Percentiles rank a stretch among this genome's conserved stretches.
Evolutionary conservation across 2,329 filamentous ascomycete species (phyloP).

Genomic region (Davidsoniella neocaledoniae): DNA sequence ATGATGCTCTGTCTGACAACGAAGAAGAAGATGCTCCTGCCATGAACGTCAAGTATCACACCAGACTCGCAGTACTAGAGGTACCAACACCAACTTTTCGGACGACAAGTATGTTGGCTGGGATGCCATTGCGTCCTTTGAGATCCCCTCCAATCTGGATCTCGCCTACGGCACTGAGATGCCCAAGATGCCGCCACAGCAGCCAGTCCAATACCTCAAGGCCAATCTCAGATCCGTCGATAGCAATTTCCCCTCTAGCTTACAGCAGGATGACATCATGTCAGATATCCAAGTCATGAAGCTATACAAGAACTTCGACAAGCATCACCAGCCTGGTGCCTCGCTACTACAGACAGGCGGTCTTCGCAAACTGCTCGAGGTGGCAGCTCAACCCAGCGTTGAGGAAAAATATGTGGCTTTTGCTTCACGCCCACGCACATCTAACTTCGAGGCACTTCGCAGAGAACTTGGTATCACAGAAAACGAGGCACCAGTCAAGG

Average conservation of each 20-base stretch:
- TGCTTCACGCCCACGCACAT: conserved; percentile 25
- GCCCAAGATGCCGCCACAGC: conserved; percentile 39
- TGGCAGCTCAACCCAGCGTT: conserved; percentile 31
- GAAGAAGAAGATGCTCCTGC: conserved; percentile 34
- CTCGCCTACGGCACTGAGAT: conserved; percentile 36
- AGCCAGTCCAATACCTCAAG: conserved; percentile 42
- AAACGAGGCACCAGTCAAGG: conserved; percentile 21
- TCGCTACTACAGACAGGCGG: conserved; percentile 38
- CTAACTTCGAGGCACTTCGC: conserved; percentile 31
- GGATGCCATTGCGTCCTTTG: conserved; percentile 42
- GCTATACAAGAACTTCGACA: conserved; percentile 38
- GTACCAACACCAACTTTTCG: conserved; percentile 35
- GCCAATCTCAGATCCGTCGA: conserved; percentile 36
- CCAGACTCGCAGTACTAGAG: conserved; percentile 45
- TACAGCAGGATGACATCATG: conserved; percentile 34
- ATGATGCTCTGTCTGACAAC: conserved; percentile 36
- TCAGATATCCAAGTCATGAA: conserved; percentile 42
- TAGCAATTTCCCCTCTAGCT: conserved; percentile 36
- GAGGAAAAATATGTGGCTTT: conserved; percentile 33
- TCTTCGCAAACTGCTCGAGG: conserved; percentile 38
- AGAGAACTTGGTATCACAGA: conserved; percentile 32
- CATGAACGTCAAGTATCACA: conserved; percentile 49
- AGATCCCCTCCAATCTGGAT: conserved; percentile 40
- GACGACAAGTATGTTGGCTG: conserved; percentile 43
- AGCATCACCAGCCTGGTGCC: conserved; percentile 33